Percentiles rank a stretch among this genome's conserved stretches.
These are phyloP conservation scores for Ampelomyces quisqualis DNA, from an alignment of 2,329 filamentous ascomycete species.

Conservation along the genomic window DNA sequence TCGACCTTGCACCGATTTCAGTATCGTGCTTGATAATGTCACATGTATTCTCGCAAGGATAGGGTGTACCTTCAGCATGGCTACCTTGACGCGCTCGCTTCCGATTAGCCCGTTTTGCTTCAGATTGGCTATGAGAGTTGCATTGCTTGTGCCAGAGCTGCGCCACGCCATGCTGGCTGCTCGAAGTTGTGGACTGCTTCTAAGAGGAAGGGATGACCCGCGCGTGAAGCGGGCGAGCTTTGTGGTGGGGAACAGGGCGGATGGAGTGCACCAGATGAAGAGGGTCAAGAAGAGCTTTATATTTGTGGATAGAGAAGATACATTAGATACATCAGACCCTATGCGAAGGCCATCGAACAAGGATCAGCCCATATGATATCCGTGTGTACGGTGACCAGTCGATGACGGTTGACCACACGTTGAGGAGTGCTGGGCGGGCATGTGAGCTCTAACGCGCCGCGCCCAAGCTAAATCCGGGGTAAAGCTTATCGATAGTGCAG, in stretches of 20 bases:
- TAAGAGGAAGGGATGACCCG: constrained; percentile 8
- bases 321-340: not conserved
- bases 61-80: constrained; percentile 68
- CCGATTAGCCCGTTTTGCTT: constrained; percentile 70
- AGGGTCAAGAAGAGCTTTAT: constrained; percentile 10
- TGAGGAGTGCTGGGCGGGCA: constrained; percentile 1
- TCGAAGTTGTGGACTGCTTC: constrained; percentile 3
- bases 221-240: constrained; percentile 22
- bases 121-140: constrained; percentile 76
- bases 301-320: not conserved
- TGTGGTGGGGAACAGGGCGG: constrained; percentile 26
- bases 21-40: not conserved
- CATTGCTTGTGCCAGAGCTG: constrained; percentile 73
- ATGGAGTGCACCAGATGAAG: constrained; percentile 8
- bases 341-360: not conserved
- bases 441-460: constrained; percentile 1
- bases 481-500: constrained; percentile 21
- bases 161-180: constrained; percentile 78
- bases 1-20: no score
- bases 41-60: not conserved
- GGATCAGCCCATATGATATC: no score
- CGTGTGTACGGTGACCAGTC: constrained; percentile 2
- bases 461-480: constrained; percentile 11
- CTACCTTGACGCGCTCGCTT: constrained; percentile 69
- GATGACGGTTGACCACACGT: not conserved